Base-by-base conservation (phyloP, 2,329 filamentous ascomycete genomes). In the Penicillium sp. region DNA sequence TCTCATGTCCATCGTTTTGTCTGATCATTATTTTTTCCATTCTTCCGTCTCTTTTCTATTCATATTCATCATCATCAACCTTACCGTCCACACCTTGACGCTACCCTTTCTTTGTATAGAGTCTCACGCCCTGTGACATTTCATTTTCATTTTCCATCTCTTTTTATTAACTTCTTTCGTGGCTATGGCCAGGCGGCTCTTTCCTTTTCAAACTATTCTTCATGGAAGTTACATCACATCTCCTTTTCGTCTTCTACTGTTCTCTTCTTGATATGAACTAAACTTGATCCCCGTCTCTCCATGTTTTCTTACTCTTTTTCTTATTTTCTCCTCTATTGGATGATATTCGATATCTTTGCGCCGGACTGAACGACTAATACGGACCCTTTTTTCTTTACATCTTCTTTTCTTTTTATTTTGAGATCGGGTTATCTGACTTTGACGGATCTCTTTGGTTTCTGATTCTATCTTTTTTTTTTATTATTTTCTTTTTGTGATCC, bases 1-100 rank as follows among this genome's bases (percentile, higher is more conserved):
- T 49, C 40, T 64, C 66, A 70, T 68, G 63, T 66, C 68, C 65
- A 68, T 68, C 62, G 51, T 68, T 66, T 59, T 57, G 58, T 56
- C 35, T 62, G 62, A n/a, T 30, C 22, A 28, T 30, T 33, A 28
- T 58, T 30, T 40, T 33, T 49, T 54, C 58, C 53, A 51, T 61
- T 53, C 53, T 55, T 65, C 42, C 42, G 58, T 33, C 38, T 55
- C 22, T 44, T 1, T 40, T 37, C 15, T 12, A 10, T 33, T 33
- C 30, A 33, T 33, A 24, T 24, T 28, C 33, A 38, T 24, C 24
- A 38, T 24, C 24, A 24, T 66, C 59, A 59, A 44, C 45, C 57
- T 54, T 45, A 47, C 45, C 57, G 51, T 45, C 58, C 19, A 54
- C 19, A 7, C 45, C 19, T 26, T 54, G 22, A 53, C 15, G 35